These are phyloP conservation scores for Nitzschia palea DNA, from an alignment of 108 stramenopile genomes.

Conservation along the genomic window DNA sequence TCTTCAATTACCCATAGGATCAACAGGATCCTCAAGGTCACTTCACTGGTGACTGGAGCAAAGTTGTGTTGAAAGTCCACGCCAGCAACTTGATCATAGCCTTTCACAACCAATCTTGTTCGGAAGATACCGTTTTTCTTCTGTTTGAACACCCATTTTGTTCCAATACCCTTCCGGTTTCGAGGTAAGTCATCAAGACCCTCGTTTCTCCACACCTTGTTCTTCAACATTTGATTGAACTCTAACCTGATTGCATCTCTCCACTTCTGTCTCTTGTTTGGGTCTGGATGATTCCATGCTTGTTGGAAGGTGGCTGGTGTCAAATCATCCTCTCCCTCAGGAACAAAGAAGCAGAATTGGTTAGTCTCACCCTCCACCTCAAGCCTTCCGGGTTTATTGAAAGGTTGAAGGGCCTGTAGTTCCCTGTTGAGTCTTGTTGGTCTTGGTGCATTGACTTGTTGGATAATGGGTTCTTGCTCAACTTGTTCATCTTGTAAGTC, in stretches of 20 bases:
- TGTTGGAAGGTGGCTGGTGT: no score
- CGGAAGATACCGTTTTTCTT: conserved; percentile 8
- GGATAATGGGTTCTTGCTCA: no score
- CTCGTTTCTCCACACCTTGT: neutral
- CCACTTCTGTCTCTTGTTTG: neutral
- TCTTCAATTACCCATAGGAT: neutral
- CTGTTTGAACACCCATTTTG: conserved; percentile 14
- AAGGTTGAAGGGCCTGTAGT: no score
- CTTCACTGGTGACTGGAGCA: neutral
- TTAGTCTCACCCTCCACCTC: no score
- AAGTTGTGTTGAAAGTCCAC: neutral
- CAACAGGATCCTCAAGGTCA: neutral
- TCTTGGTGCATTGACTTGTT: neutral
- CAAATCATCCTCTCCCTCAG: no score
- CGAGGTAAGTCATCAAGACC: neutral
- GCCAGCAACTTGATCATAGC: conserved; percentile 8
- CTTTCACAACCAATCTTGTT: conserved; percentile 4
- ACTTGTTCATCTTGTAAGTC: no score
- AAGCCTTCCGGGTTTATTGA: no score
- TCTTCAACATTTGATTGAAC: neutral
- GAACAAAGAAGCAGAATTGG: no score
- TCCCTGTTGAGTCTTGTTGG: no score
- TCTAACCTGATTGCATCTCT: neutral
- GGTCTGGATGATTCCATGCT: no score
- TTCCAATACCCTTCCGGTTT: neutral